Base-by-base conservation (phyloP, 352 stramenopile genomes). In the Phytophthora cryptogea region DNA sequence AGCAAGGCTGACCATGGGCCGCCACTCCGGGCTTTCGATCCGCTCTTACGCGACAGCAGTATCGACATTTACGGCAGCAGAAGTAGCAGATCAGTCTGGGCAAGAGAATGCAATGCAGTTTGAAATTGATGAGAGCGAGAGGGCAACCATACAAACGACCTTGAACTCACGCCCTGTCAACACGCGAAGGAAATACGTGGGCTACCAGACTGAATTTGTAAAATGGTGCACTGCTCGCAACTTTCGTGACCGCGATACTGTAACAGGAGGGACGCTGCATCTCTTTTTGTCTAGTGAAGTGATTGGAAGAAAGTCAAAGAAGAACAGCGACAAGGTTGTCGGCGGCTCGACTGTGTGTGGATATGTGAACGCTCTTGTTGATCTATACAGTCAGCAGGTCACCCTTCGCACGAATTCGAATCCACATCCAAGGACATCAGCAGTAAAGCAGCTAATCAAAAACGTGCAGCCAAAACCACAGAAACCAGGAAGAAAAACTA, bases 361-460 rank as follows among this genome's bases (percentile, higher is more conserved):
- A 2, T 56, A 52, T 28, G 30, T 52, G n/a, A 57, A 44, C 31
- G 54, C 54, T 6, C 4, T 63, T 37, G 37, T 51, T 14, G 45
- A 63, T 20, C 13, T 63, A n/a, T 57, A 50, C 17, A 57, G 50
- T 27, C 46, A 57, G 23, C 45, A 57, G 43, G 44, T 57, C 39
- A 31, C 20, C 9, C 31, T 63, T 2, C 45, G 31, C 9, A 45
- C 14, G 23, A 63, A 52, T 26, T 57, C 37, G 4, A 63, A 63
- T 23, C 16, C 28, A 3, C 55, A 63, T 45, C 55, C 55, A 13
- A 16, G 47, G 10, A 43, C 47, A 2, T 41, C 26, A 43, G 7
- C 28, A 27, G 47, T 64, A n/a, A 58, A 64, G 20, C 39, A 64
- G 37, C 20, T 63, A 17, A 35, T 51, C 17, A 63, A 44, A 37